Evolutionary conservation across 371 early-diverging fungal species (phyloP).

Genomic region (Actinomortierella wolfii): DNA sequence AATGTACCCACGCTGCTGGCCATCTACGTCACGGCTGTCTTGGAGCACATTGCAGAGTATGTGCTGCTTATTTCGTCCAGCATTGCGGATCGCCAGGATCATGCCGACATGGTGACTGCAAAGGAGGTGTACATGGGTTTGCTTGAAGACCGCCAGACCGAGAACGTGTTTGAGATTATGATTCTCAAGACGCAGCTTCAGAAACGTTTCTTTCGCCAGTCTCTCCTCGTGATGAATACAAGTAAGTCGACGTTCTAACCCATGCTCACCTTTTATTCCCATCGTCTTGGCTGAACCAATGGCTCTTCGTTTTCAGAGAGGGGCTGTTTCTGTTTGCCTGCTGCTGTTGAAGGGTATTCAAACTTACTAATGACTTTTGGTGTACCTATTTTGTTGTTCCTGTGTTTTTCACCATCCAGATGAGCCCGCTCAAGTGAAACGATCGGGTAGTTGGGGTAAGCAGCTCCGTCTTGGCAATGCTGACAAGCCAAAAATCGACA

Average conservation of each 20-base stretch:
- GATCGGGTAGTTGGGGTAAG: slow-evolving; percentile 46
- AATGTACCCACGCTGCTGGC: slow-evolving; percentile 64
- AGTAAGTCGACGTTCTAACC: background rate
- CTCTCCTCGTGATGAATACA: background rate
- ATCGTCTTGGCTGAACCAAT: background rate
- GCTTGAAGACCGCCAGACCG: slow-evolving; percentile 61
- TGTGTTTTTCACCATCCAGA: too few relatives aligned
- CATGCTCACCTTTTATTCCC: background rate
- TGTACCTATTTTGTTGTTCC: too few relatives aligned
- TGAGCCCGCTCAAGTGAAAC: slow-evolving; percentile 35
- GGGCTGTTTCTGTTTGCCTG: slow-evolving; percentile 1
- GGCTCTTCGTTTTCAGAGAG: background rate
- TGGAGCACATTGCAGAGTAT: slow-evolving; percentile 70
- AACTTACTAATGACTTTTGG: too few relatives aligned
- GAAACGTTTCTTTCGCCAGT: slow-evolving; percentile 39
- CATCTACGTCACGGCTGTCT: slow-evolving; percentile 68
- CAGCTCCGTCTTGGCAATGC: slow-evolving; percentile 40
- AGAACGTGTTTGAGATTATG: slow-evolving; percentile 56
- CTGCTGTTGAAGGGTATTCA: too few relatives aligned
- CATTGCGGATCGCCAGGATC: slow-evolving; percentile 60
- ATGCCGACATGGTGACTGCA: slow-evolving; percentile 62
- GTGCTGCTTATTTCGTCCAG: slow-evolving; percentile 61
- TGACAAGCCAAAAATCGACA: slow-evolving; percentile 42
- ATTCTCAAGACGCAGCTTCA: slow-evolving; percentile 59
- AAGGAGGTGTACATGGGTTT: slow-evolving; percentile 65